These are phyloP conservation scores for Martensiomyces pterosporus DNA, from an alignment of 192 early-diverging fungal species.

Conservation along the genomic window DNA sequence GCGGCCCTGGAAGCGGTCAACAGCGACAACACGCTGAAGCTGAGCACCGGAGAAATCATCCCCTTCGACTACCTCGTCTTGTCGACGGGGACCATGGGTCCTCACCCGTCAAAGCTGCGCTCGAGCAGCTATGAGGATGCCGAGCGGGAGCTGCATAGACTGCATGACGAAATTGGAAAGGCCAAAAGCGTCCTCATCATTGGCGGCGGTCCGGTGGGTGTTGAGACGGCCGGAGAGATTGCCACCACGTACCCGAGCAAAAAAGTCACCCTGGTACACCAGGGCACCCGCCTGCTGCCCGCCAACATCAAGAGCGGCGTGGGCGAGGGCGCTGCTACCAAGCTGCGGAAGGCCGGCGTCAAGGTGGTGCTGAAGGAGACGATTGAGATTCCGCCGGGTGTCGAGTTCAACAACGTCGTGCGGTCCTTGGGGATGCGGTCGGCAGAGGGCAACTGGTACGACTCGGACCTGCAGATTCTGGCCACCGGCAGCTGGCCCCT, in stretches of 20 bases:
- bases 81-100: constrained; percentile 61
- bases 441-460: too few relatives aligned
- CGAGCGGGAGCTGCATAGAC: constrained; percentile 14
- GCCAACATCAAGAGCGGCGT: constrained; percentile 43
- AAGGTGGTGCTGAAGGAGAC: constrained; percentile 52
- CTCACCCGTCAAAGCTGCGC: constrained; percentile 44
- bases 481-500: constrained; percentile 42
- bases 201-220: constrained; percentile 66
- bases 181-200: constrained; percentile 56
- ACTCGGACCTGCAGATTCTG: constrained; percentile 59
- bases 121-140: constrained; percentile 29
- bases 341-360: constrained; percentile 49
- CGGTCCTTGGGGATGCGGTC: constrained; percentile 42
- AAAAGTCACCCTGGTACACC: constrained; percentile 50
- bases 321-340: constrained; percentile 28
- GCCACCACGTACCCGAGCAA: constrained; percentile 48
- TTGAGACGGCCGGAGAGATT: constrained; percentile 57
- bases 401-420: constrained; percentile 36
- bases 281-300: constrained; percentile 37
- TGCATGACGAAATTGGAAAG: constrained; percentile 41
- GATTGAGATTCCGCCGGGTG: constrained; percentile 40
- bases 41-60: constrained; percentile 50
- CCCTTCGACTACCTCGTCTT: constrained; percentile 65
- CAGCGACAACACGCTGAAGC: constrained; percentile 28
- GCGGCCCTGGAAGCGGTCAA: constrained; percentile 42